These are phyloP conservation scores for Balakata baccata DNA, from an alignment of 345 rosid genomes.

Conservation along the genomic window DNA sequence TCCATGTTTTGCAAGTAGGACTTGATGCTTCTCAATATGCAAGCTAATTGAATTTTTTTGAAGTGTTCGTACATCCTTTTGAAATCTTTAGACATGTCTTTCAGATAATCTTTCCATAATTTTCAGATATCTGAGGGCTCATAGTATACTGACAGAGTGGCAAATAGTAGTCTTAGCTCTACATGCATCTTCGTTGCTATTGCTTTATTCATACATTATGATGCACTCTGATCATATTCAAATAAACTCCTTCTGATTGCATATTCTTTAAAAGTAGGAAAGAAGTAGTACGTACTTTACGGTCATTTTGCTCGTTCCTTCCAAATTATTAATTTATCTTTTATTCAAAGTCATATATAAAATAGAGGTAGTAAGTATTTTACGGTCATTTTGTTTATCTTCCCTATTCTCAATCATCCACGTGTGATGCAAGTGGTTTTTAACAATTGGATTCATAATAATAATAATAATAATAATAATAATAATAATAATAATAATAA, in stretches of 20 bases:
- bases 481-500: too few relatives aligned
- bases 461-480: too few relatives aligned
- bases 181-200: not conserved
- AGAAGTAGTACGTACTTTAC: too few relatives aligned
- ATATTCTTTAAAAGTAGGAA: not conserved
- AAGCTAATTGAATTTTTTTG: not conserved
- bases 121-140: not conserved
- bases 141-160: not conserved
- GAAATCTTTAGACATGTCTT: not conserved
- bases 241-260: not conserved
- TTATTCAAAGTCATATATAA: too few relatives aligned
- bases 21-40: not conserved
- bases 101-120: not conserved
- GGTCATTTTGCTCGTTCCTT: too few relatives aligned
- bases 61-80: not conserved
- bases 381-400: too few relatives aligned
- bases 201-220: not conserved
- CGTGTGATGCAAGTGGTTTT: too few relatives aligned
- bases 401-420: too few relatives aligned
- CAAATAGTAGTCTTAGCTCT: not conserved
- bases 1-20: not conserved
- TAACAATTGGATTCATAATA: too few relatives aligned
- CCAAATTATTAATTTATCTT: too few relatives aligned
- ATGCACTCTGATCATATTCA: not conserved
- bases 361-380: too few relatives aligned